These are phyloP conservation scores for Neurospora sp. DNA, from an alignment of 495 filamentous ascomycete species.

Conservation along the genomic window DNA sequence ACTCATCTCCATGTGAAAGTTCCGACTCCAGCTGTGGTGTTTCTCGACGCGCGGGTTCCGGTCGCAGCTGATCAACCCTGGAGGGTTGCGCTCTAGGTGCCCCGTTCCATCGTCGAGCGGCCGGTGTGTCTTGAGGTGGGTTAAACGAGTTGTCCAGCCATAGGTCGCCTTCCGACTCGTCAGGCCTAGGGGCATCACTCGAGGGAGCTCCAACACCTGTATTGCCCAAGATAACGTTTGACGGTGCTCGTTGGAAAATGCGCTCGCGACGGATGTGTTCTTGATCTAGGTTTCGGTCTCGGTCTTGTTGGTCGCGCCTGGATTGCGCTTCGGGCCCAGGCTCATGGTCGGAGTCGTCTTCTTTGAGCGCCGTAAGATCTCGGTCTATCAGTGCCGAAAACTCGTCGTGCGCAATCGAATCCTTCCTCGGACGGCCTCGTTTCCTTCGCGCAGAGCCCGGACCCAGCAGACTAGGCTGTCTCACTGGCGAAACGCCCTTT, in stretches of 20 bases:
- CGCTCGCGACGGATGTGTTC: background rate
- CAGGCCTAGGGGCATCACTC: background rate
- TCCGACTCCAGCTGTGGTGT: slow-evolving; percentile 7
- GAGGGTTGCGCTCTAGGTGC: background rate
- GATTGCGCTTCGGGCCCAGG: background rate
- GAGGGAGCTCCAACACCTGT: background rate
- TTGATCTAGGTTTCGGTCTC: background rate
- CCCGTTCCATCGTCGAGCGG: background rate
- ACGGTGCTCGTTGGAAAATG: background rate
- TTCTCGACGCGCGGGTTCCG: background rate
- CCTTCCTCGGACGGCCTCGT: slow-evolving; percentile 22
- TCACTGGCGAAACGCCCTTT: slow-evolving; percentile 1
- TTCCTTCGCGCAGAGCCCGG: slow-evolving; percentile 15
- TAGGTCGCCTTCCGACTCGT: background rate
- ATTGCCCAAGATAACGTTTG: background rate
- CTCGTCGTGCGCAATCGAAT: slow-evolving; percentile 8
- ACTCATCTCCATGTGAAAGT: slow-evolving; percentile 3
- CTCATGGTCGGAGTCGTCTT: background rate
- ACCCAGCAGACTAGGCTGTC: slow-evolving; percentile 7
- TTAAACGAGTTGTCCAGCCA: background rate
- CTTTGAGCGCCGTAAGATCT: slow-evolving; percentile 5
- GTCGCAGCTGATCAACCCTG: background rate
- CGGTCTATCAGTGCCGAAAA: slow-evolving; percentile 4
- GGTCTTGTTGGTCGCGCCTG: background rate
- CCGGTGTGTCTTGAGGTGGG: background rate